Evolutionary conservation across 306 rosid genomes (phyloP).

Genomic region (Vachellia collinsii): DNA sequence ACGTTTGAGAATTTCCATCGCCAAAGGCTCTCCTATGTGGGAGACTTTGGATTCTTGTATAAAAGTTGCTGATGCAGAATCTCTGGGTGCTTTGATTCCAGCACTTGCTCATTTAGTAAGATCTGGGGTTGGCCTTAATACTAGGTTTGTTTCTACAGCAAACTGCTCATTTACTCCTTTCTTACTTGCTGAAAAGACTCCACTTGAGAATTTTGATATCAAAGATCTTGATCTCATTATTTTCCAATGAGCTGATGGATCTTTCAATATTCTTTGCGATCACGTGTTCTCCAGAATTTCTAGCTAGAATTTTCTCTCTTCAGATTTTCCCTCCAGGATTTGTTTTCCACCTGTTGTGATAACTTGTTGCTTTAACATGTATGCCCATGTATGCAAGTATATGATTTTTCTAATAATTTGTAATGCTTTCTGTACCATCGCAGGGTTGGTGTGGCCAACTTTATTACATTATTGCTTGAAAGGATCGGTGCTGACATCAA

Average conservation of each 20-base stretch:
- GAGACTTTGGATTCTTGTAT: slow-evolving; percentile 91
- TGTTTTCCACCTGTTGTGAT: neutral
- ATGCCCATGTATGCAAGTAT: slow-evolving; percentile 16
- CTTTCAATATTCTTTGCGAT: neutral
- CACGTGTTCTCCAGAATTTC: neutral
- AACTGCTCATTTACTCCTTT: neutral
- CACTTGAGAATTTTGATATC: neutral
- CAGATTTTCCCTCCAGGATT: neutral
- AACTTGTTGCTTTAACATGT: slow-evolving; percentile 7
- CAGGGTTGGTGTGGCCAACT: slow-evolving; percentile 99
- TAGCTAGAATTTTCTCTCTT: neutral
- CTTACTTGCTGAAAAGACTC: neutral
- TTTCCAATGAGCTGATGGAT: neutral
- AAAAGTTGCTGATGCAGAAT: slow-evolving; percentile 81
- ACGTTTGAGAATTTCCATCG: slow-evolving; percentile 85
- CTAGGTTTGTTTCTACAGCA: slow-evolving; percentile 58
- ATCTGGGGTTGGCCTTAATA: slow-evolving; percentile 96
- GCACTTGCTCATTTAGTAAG: slow-evolving; percentile 89
- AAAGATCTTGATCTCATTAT: neutral
- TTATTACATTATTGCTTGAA: slow-evolving; percentile 75
- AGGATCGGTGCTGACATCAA: slow-evolving; percentile 80
- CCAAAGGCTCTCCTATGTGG: slow-evolving; percentile 99
- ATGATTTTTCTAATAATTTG: slow-evolving; percentile 18
- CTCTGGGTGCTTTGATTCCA: slow-evolving; percentile 75
- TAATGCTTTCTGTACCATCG: slow-evolving; percentile 26